These are phyloP conservation scores for Vaccinium macrocarpon DNA, from an alignment of 148 eudicot genomes.

Conservation along the genomic window DNA sequence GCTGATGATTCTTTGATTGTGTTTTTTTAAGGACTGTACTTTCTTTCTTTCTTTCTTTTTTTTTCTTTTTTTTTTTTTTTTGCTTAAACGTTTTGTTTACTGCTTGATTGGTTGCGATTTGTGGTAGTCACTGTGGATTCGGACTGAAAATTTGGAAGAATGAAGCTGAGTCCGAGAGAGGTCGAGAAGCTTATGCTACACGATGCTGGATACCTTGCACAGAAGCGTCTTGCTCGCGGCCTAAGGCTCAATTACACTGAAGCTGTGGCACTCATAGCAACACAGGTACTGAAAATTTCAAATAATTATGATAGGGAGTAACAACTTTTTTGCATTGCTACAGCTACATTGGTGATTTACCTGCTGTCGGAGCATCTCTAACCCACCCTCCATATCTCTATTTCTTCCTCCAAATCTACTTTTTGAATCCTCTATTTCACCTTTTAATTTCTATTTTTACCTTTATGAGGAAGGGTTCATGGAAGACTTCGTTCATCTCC, in stretches of 20 bases:
- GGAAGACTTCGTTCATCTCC: too few relatives aligned
- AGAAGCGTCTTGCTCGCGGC: conserved; percentile 91
- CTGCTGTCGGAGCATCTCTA: background rate
- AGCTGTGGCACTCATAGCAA: conserved; percentile 87
- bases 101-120: background rate
- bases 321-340: background rate
- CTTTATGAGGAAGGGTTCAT: too few relatives aligned
- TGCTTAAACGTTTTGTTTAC: background rate
- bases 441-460: too few relatives aligned
- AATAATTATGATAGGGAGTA: background rate
- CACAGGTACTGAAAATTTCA: conserved; percentile 50
- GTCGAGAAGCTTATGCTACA: conserved; percentile 83
- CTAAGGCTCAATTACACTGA: conserved; percentile 77
- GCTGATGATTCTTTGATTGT: background rate
- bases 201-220: conserved; percentile 85
- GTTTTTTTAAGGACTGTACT: background rate
- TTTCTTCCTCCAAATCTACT: too few relatives aligned
- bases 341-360: conserved; percentile 3
- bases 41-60: background rate
- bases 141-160: conserved; percentile 21
- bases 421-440: too few relatives aligned
- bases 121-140: background rate
- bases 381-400: too few relatives aligned
- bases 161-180: conserved; percentile 85
- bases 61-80: too few relatives aligned